Evolutionary conservation across 1,139 yeast genomes (phyloP).

Genomic region (Nakaseomyces delphensis): DNA sequence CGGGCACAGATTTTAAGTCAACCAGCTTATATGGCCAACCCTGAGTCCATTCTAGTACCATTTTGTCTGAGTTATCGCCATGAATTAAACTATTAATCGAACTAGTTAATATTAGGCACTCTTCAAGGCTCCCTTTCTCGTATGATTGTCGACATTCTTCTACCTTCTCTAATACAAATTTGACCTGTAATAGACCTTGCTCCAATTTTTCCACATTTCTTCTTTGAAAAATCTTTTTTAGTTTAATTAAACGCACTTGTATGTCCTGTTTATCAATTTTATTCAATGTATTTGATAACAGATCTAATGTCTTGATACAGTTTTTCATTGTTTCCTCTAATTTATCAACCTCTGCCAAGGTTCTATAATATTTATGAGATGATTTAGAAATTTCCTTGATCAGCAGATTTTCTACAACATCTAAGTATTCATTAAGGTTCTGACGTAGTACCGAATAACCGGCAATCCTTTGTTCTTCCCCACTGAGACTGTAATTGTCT

Average conservation of each 20-base stretch:
- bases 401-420: conserved; percentile 71
- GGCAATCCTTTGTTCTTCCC: conserved; percentile 17
- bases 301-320: conserved; percentile 43
- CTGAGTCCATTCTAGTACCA: conserved; percentile 34
- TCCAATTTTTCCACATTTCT: conserved; percentile 57
- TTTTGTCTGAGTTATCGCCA: conserved; percentile 38
- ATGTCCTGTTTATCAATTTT: conserved; percentile 44
- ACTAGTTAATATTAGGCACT: conserved; percentile 47
- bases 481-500: conserved; percentile 23
- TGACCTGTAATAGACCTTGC: conserved; percentile 56
- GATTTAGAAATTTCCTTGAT: conserved; percentile 78
- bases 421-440: conserved; percentile 71
- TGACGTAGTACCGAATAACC: conserved; percentile 58
- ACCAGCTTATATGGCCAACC: conserved; percentile 44
- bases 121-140: conserved; percentile 38
- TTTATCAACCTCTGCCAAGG: conserved; percentile 61
- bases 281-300: conserved; percentile 38
- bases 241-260: conserved; percentile 43
- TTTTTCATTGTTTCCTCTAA: conserved; percentile 50
- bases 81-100: conserved; percentile 47
- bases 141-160: conserved; percentile 45
- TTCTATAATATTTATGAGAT: conserved; percentile 74
- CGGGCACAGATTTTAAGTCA: conserved; percentile 50
- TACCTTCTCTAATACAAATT: conserved; percentile 41
- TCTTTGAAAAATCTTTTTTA: conserved; percentile 45